Conservation (phyloP, 768 basidiomycete genomes). For the Mycena haematopus region DNA sequence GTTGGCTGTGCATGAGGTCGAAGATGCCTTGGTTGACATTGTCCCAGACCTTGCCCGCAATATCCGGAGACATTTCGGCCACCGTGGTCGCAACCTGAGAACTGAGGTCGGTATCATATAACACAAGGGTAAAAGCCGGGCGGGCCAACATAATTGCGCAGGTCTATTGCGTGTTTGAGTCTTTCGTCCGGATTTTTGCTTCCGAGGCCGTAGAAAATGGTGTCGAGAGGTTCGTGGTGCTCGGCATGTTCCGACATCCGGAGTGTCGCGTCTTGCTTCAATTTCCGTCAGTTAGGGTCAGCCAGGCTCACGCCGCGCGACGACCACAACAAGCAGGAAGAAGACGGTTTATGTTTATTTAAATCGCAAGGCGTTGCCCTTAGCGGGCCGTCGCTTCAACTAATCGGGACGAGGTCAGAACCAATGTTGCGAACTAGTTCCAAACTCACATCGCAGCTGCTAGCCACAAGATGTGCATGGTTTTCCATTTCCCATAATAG, state of each 20-base stretch:
- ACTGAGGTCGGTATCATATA: constrained; percentile 20
- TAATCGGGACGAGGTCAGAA: too few relatives aligned
- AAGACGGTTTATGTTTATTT: neutral
- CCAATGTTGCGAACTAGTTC: too few relatives aligned
- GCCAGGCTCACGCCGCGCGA: constrained; percentile 1
- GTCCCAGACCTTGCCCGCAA: constrained; percentile 84
- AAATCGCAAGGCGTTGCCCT: too few relatives aligned
- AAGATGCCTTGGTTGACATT: constrained; percentile 81
- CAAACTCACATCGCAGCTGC: too few relatives aligned
- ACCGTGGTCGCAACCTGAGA: constrained; percentile 73
- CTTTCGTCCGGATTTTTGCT: constrained; percentile 70
- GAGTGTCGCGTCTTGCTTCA: constrained; percentile 1
- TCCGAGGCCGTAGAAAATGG: constrained; percentile 72
- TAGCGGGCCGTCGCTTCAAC: too few relatives aligned
- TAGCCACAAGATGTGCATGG: too few relatives aligned
- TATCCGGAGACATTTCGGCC: constrained; percentile 83
- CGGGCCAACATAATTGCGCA: constrained; percentile 74
- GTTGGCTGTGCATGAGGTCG: constrained; percentile 83
- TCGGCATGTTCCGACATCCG: constrained; percentile 27
- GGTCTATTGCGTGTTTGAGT: constrained; percentile 69
- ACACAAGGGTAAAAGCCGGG: constrained; percentile 23
- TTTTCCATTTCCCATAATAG: too few relatives aligned
- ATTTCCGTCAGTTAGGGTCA: neutral
- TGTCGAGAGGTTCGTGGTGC: constrained; percentile 57
- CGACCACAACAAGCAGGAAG: constrained; percentile 1